Evolutionary conservation across 2,329 filamentous ascomycete genomes (phyloP), one percentile per base, ranked within the genome.

Genomic region (Apiospora arundinis): DNA sequence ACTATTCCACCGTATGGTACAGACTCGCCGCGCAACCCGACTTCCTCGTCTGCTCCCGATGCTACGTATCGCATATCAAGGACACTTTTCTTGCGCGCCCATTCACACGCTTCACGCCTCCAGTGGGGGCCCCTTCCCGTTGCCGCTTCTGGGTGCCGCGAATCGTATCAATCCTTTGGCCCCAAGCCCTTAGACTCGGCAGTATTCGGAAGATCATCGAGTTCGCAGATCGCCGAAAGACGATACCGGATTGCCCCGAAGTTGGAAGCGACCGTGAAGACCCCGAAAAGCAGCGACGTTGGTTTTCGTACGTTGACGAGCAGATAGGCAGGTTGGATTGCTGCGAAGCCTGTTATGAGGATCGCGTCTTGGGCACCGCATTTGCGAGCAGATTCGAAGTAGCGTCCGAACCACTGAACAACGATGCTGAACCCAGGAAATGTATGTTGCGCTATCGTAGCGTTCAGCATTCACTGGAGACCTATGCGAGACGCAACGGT

Each of bases 61-160:
- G 70, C 65, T 60, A 68, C 37, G 25, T 37, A 18, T 23, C 46
- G 16, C 48, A 67, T 8, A 68, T 70, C 46, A 18, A 67, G 9
- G 23, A 6, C 0, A 42, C 65, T 3, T n/a, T 7, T 11, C 45
- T 70, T 8, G 9, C 63, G 7, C 28, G 68, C 6, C 2, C 16
- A n/a, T 71, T 71, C 32, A 4, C 32, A 8, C 21, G 70, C 18
- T 71, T 71, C 70, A 60, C 25, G 42, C 66, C 66, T 2, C 37
- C 45, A 16, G 23, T 40, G 2, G 70, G 70, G 5, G 52, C 68
- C 4, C 70, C 70, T 11, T 60, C 48, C 18, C 49, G 66, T 9
- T 71, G 70, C 42, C 49, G 70, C 4, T 71, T 71, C 49, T 71
- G 70, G 65, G 67, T 52, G 44, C 70, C 70, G 4, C 67, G 70